phyloP scores from a whole-genome alignment of 164 flowering plant species.

The Magnolia changhungtana region DNA sequence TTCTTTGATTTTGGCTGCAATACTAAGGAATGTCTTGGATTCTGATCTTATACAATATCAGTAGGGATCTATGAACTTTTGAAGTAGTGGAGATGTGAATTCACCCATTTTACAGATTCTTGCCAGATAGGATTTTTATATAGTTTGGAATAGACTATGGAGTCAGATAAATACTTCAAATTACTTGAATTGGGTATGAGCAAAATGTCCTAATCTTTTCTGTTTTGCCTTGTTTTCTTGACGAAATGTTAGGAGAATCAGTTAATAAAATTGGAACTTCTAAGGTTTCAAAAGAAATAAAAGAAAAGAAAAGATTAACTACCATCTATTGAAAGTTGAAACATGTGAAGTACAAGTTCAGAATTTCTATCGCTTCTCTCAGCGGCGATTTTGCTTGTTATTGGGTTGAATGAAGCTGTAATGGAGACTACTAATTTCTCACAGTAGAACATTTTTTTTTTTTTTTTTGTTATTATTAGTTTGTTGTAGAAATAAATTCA shows the following conservation, averaged over 20 bases:
- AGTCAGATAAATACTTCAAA: neutral
- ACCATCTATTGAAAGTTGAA: neutral
- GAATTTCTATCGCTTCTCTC: no score
- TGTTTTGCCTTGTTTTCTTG: neutral
- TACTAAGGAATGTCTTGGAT: neutral
- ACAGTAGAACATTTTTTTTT: no score
- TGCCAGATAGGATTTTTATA: neutral
- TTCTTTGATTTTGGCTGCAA: neutral
- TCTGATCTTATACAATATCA: constrained; percentile 6
- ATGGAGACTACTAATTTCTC: no score
- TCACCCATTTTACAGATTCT: neutral
- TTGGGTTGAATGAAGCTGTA: no score
- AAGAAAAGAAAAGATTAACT: no score
- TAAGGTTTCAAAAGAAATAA: neutral
- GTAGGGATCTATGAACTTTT: constrained; percentile 10
- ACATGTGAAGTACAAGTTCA: no score
- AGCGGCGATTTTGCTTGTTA: no score
- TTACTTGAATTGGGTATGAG: neutral
- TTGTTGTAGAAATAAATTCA: no score
- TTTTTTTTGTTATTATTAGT: no score
- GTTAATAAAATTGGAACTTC: neutral
- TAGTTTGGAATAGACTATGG: neutral
- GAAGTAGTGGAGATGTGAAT: neutral
- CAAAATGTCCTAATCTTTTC: neutral
- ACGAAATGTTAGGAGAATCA: neutral